Evolutionary conservation across 371 early-diverging fungal genomes (phyloP), one percentile per base, ranked within the genome.

Genomic region (Syncephalis plumigaleata): DNA sequence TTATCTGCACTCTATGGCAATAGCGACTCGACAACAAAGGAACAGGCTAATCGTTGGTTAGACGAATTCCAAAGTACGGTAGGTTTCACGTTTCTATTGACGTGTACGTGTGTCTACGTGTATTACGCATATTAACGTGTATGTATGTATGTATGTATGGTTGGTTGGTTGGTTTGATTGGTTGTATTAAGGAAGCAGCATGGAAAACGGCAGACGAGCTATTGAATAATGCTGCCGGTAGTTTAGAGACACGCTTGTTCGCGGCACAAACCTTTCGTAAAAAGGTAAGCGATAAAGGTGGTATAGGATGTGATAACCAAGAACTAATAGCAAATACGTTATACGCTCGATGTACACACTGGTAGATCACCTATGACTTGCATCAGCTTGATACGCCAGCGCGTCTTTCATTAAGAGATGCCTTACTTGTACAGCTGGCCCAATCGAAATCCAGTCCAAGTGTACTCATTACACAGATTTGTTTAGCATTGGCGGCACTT

Each of bases 251-350:
- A 2, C 75, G 74, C 31, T 55, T 89, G 8, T 91, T 94, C 74
- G 88, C 91, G 2, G 91, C 93, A 1, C 94, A 94, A 61, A 93
- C 92, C 1, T 64, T 96, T 48, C 71, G 91, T 40, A 78, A 77
- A 60, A 96, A 96, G 77, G 85, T 86, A 56, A 49, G 45, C 7
- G 43, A 13, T 40, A n/a, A n/a, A n/a, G n/a, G n/a, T n/a, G 0
- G 1, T 55, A 26, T 15, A 37, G n/a, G 37, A 9, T 37, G 13
- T 42, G 16, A 39, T 47, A 9, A 17, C 15, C n/a, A 40, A 20
- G 3, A 15, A 39, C 0, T 23, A n/a, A 16, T 17, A 22, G 20
- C 37, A 21, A 21, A n/a, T 18, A 23, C 13, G 18, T 45, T 22
- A 37, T 20, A 27, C 36, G 7, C 13, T 31, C 23, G 25, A 18